Evolutionary conservation across 306 rosid species (phyloP).

Genomic region (Gynostemma pentaphyllum): DNA sequence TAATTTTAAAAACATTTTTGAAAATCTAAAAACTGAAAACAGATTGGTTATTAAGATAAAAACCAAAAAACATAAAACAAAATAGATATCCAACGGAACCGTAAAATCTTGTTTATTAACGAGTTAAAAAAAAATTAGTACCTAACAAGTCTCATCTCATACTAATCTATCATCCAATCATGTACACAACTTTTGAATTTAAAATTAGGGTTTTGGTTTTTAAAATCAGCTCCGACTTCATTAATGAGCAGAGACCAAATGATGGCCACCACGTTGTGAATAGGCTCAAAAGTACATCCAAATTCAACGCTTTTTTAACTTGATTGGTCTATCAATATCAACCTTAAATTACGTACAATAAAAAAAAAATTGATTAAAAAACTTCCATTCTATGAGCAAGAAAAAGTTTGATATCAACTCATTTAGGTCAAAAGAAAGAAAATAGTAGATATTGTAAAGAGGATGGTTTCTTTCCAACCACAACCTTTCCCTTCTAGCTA

Average conservation of each 20-base stretch:
- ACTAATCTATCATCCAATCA: neutral
- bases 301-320: conserved; percentile 1
- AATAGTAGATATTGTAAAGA: neutral
- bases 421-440: neutral
- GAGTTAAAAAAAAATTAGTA: neutral
- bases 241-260: neutral
- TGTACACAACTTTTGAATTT: neutral
- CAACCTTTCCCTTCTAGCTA: no score
- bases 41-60: no score
- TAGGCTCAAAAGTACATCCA: neutral
- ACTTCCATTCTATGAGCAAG: neutral
- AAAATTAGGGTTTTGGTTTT: neutral
- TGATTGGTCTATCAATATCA: neutral
- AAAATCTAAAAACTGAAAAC: no score
- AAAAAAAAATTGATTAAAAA: neutral
- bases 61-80: no score
- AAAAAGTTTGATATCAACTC: neutral
- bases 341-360: neutral
- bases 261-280: neutral
- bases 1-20: no score
- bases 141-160: neutral
- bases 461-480: neutral
- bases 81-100: no score
- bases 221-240: neutral
- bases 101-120: no score